Conservation (phyloP, 78 protist species). For the Dictyostelium discoideum region dicty_2.7 NC_007089.4:1208001-1208500, state of each 20-base stretch:
- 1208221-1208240: not conserved
- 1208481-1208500: slow-evolving; percentile 91
- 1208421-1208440: slow-evolving; percentile 87
- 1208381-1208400: slow-evolving; percentile 56
- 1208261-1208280: slow-evolving; percentile 1
- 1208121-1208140: not conserved
- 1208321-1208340: slow-evolving; percentile 1
- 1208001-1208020: not conserved
- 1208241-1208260: not conserved
- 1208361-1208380: slow-evolving; percentile 71
- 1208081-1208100: not conserved
- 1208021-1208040: not conserved
- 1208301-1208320: not conserved
- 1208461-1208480: slow-evolving; percentile 81
- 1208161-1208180: not conserved
- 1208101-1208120: not conserved
- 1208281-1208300: not conserved
- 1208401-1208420: slow-evolving; percentile 69
- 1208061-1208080: not conserved
- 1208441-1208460: slow-evolving; percentile 86
- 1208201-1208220: too few relatives aligned
- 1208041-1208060: too few relatives aligned
- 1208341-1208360: slow-evolving; percentile 16
- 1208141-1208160: not conserved
- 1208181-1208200: not conserved